Percentiles rank a stretch among this genome's conserved stretches.
These are phyloP conservation scores for Beauveria sp. DNA, from an alignment of 2,329 filamentous ascomycete genomes.

Conservation along the genomic window DNA sequence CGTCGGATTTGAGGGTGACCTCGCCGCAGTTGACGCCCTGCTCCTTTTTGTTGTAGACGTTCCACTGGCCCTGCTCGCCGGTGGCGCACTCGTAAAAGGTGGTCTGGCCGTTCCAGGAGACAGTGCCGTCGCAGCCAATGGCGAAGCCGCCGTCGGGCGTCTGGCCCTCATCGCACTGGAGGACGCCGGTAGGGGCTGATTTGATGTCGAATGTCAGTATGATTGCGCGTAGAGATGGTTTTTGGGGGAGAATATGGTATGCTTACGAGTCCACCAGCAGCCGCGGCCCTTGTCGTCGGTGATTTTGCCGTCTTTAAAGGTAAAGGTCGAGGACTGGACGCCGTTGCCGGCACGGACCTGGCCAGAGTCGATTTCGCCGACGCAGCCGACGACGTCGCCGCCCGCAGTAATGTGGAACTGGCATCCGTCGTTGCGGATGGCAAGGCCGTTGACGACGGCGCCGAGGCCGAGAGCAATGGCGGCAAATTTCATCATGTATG, in stretches of 20 bases:
- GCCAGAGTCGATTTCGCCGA: constrained; percentile 55
- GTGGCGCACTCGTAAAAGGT: constrained; percentile 56
- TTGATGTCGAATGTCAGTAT: neutral
- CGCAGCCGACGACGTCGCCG: constrained; percentile 40
- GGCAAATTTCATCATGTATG: constrained; percentile 11
- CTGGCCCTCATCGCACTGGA: constrained; percentile 53
- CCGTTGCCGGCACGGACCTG: constrained; percentile 45
- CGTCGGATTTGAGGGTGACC: constrained; percentile 37
- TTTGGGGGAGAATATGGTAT: neutral
- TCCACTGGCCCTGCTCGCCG: constrained; percentile 41
- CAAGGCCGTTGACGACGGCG: constrained; percentile 14
- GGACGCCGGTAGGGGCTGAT: constrained; percentile 46
- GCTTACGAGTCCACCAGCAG: constrained; percentile 55
- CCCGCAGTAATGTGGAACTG: constrained; percentile 43
- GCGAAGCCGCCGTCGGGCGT: constrained; percentile 46
- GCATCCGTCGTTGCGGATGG: constrained; percentile 16
- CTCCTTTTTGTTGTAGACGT: constrained; percentile 42
- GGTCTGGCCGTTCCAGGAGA: constrained; percentile 43
- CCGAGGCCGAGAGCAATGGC: constrained; percentile 15
- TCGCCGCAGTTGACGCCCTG: constrained; percentile 36
- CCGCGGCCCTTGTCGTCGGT: constrained; percentile 49
- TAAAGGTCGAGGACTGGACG: constrained; percentile 42
- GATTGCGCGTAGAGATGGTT: neutral
- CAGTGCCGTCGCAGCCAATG: constrained; percentile 42
- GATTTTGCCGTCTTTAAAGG: constrained; percentile 46